Conservation (phyloP, 345 rosid genomes). For the Citrus glauca region DNA sequence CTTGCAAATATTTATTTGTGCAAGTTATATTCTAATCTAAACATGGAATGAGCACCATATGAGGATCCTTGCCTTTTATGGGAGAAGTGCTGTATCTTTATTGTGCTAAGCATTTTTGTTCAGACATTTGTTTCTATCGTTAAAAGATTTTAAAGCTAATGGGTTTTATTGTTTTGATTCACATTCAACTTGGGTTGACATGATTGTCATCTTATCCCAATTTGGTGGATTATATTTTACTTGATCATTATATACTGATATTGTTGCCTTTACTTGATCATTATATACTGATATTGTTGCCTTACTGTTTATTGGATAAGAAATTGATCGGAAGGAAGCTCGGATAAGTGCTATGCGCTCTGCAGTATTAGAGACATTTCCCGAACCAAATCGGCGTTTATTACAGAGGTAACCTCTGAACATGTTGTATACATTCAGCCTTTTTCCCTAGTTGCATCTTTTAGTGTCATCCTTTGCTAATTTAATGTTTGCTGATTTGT, state of each 20-base stretch:
- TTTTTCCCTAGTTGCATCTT: not conserved
- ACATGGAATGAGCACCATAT: not conserved
- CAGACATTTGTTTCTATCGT: not conserved
- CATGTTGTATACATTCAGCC: not conserved
- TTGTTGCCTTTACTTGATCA: constrained; percentile 9
- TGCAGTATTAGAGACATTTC: constrained; percentile 89
- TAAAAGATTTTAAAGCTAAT: not conserved
- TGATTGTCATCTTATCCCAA: not conserved
- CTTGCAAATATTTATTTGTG: not conserved
- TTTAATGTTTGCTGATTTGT: not conserved
- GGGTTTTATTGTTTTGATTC: not conserved
- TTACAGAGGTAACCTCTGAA: constrained; percentile 62
- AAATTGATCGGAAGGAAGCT: constrained; percentile 87
- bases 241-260: constrained; percentile 10
- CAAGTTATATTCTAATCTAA: not conserved
- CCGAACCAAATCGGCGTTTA: constrained; percentile 94
- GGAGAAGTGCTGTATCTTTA: not conserved
- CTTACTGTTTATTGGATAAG: constrained; percentile 35
- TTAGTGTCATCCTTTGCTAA: not conserved
- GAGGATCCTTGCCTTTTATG: not conserved
- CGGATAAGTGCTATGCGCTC: constrained; percentile 78
- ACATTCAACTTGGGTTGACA: not conserved
- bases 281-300: constrained; percentile 8
- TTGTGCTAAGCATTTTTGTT: not conserved
- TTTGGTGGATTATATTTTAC: not conserved